These are phyloP conservation scores for Penicillium decumbens DNA, from an alignment of 2,329 filamentous ascomycete genomes.

Conservation along the genomic window DNA sequence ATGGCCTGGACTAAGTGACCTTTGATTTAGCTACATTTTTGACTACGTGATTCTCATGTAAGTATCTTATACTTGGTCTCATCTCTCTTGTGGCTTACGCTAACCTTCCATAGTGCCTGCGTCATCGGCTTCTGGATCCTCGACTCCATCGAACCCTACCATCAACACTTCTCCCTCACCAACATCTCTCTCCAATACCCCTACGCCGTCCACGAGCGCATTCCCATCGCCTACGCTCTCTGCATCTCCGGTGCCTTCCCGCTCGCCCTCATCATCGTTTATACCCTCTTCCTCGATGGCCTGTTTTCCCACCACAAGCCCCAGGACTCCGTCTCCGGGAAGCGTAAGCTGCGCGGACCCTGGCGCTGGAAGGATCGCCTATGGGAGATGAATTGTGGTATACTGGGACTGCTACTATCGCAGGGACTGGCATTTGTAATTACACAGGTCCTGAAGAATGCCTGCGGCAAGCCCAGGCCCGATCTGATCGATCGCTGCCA, in stretches of 20 bases:
- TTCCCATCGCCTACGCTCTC: conserved; percentile 49
- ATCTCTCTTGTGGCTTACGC: not conserved
- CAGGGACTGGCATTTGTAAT: conserved; percentile 55
- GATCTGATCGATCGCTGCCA: conserved; percentile 56
- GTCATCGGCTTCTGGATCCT: conserved; percentile 50
- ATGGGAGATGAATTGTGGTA: conserved; percentile 60
- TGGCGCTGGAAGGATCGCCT: conserved; percentile 54
- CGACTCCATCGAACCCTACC: conserved; percentile 52
- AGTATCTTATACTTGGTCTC: not conserved
- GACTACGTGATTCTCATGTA: conserved; percentile 58
- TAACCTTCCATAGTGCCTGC: conserved; percentile 42
- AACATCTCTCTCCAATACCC: conserved; percentile 57
- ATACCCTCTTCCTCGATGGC: conserved; percentile 56
- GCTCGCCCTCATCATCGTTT: conserved; percentile 50
- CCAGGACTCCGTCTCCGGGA: conserved; percentile 31
- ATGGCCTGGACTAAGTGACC: conserved; percentile 4
- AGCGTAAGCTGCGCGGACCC: conserved; percentile 41
- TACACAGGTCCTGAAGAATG: conserved; percentile 55
- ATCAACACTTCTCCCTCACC: conserved; percentile 54
- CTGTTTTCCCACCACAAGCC: conserved; percentile 51
- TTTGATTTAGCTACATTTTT: conserved; percentile 47
- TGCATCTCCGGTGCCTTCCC: conserved; percentile 50
- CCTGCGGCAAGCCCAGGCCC: conserved; percentile 56
- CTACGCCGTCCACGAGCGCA: conserved; percentile 52
- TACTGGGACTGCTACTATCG: conserved; percentile 53